phyloP scores from a whole-genome alignment of 2,329 filamentous ascomycete genomes.

The Cladosporium velox region DNA sequence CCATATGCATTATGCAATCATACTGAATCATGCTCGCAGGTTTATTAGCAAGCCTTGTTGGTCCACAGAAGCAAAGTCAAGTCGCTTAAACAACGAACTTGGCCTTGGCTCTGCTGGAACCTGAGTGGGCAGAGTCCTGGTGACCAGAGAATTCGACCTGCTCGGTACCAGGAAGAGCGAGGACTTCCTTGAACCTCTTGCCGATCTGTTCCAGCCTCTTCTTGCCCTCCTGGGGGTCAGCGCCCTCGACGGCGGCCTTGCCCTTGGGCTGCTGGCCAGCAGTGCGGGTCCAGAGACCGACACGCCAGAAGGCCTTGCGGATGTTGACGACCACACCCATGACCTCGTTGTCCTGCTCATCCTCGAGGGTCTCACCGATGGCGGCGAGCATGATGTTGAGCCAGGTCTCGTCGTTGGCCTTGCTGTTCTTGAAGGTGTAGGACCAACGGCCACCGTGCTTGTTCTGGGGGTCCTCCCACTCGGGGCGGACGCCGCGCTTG shows the following conservation, averaged over 20 bases:
- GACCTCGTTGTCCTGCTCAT: constrained; percentile 91
- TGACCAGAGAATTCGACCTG: constrained; percentile 93
- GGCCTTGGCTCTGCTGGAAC: constrained; percentile 92
- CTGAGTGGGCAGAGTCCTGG: constrained; percentile 87
- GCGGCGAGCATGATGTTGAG: constrained; percentile 94
- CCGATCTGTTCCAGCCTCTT: constrained; percentile 84
- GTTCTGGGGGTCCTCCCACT: constrained; percentile 98
- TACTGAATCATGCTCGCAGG: constrained; percentile 1
- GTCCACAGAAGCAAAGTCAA: not conserved
- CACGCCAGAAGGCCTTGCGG: constrained; percentile 95
- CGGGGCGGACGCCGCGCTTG: constrained; percentile 93
- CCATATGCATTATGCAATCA: constrained; percentile 19
- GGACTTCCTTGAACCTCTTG: constrained; percentile 85
- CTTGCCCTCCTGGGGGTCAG: constrained; percentile 70
- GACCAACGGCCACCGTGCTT: constrained; percentile 99
- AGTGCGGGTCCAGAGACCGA: constrained; percentile 95
- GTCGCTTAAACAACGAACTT: constrained; percentile 75
- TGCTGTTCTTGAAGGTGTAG: constrained; percentile 96
- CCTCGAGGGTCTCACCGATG: constrained; percentile 96
- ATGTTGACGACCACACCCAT: constrained; percentile 99
- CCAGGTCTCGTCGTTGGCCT: constrained; percentile 95
- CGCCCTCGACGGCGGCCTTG: constrained; percentile 45
- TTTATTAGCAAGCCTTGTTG: not conserved
- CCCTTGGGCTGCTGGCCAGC: constrained; percentile 79
- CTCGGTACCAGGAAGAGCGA: constrained; percentile 76